Evolutionary conservation across 441 rosid species (phyloP).

Genomic region (Populus hybrid): DNA sequence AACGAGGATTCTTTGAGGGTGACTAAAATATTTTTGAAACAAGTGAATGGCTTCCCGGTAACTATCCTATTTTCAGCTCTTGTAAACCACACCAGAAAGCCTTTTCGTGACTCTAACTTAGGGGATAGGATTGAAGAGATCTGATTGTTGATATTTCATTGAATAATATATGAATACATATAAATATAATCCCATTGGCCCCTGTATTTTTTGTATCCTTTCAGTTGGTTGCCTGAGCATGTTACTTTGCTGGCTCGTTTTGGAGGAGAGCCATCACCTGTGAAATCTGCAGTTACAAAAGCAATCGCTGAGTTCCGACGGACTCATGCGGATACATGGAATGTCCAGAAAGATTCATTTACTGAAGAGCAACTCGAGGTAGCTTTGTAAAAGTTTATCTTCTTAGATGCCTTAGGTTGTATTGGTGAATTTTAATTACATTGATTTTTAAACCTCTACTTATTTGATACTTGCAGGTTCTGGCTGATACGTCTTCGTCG

Average conservation of each 20-base stretch:
- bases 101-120: too few relatives aligned
- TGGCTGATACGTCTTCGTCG: slow-evolving; percentile 94
- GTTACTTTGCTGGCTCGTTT: slow-evolving; percentile 88
- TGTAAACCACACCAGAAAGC: too few relatives aligned
- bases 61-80: background rate
- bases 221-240: slow-evolving; percentile 93
- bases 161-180: background rate
- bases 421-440: background rate
- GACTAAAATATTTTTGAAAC: too few relatives aligned
- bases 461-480: slow-evolving; percentile 55
- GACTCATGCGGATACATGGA: slow-evolving; percentile 99
- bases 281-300: slow-evolving; percentile 92
- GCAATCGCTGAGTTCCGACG: slow-evolving; percentile 97
- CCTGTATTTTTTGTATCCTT: slow-evolving; percentile 7
- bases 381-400: slow-evolving; percentile 7
- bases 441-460: slow-evolving; percentile 9
- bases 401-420: background rate
- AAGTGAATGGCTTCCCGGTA: too few relatives aligned
- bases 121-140: background rate
- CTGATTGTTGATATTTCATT: background rate
- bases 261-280: slow-evolving; percentile 80
- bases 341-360: slow-evolving; percentile 84
- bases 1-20: too few relatives aligned
- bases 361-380: slow-evolving; percentile 99
- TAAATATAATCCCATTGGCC: background rate